Evolutionary conservation across 495 filamentous ascomycete genomes (phyloP).

Genomic region (Xylaria castorea): DNA sequence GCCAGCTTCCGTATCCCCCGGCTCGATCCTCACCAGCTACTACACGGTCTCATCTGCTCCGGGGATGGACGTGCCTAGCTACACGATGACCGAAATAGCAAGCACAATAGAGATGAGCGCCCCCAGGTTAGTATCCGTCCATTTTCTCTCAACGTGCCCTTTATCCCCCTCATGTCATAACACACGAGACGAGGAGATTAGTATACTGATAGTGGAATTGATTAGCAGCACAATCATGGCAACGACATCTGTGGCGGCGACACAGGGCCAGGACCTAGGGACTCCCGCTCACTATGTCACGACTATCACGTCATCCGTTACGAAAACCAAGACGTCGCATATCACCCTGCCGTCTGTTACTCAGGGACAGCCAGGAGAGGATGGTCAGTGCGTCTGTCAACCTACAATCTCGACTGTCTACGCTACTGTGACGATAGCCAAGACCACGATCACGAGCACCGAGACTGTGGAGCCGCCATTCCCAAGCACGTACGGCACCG

Average conservation of each 20-base stretch:
- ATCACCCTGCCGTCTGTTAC: background rate
- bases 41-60: constrained; percentile 21
- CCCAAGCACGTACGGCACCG: constrained; percentile 30
- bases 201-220: background rate
- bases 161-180: constrained; percentile 10
- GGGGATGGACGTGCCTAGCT: constrained; percentile 34
- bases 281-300: background rate
- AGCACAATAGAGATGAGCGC: constrained; percentile 29
- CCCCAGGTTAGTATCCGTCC: constrained; percentile 35
- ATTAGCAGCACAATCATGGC: background rate
- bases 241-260: background rate
- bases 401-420: constrained; percentile 20
- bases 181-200: background rate
- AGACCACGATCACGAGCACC: constrained; percentile 39
- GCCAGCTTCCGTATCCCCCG: constrained; percentile 30
- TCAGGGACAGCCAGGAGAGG: background rate
- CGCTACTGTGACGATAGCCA: constrained; percentile 27
- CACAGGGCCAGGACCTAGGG: background rate
- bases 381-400: constrained; percentile 10
- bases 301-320: too few relatives aligned
- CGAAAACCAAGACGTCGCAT: background rate
- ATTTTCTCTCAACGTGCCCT: constrained; percentile 11
- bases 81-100: constrained; percentile 33
- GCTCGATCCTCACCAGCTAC: constrained; percentile 20
- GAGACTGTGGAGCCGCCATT: constrained; percentile 38